Base-by-base conservation (phyloP, 352 stramenopile genomes). In the Globisporangium nunn region DNA sequence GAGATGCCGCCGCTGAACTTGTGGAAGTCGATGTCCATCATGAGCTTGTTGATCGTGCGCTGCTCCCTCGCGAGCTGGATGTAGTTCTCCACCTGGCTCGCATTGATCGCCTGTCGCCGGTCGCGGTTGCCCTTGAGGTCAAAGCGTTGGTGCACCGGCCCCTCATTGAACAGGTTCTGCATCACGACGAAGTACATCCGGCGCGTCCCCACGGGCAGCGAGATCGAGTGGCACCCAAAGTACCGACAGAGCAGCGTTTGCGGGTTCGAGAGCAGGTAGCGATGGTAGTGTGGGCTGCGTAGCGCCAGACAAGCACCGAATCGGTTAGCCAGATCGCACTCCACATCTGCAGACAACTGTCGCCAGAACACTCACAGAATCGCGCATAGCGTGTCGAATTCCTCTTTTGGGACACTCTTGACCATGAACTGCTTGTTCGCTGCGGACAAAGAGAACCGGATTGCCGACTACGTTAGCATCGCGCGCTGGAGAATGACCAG, bases 111-210 rank as follows among this genome's bases (percentile, higher is more conserved):
- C 29, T 89, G 81, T 0, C 84, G 79, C 10, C 78, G 68, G 54
- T 93, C 84, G 5, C 74, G 75, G 54, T 93, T 93, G 30, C 84
- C 84, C 50, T 93, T 93, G 30, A 93, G 66, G 41, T 93, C 84
- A 45, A 89, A 93, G 0, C 81, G 74, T 59, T 91, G 79, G 56
- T 92, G 70, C n/a, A 91, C 79, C 3, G 79, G 69, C 0, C 81
- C 81, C 53, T 88, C 78, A 41, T 87, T 81, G 56, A 93, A 93
- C 4, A 93, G 67, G 49, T 93, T 93, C 29, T 91, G 81, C 84
- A 93, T 93, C 54, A 93, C 81, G 12, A 94, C 84, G 52, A 94
- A 94, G 63, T 90, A 92, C 84, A 94, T 94, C 15, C 84, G 74
- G 17, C 84, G 78, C 48, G 74, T 92, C 50, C 84, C 84, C 17